phyloP scores from a whole-genome alignment of 2,329 filamentous ascomycete species.

The Dothistroma pini region DNA sequence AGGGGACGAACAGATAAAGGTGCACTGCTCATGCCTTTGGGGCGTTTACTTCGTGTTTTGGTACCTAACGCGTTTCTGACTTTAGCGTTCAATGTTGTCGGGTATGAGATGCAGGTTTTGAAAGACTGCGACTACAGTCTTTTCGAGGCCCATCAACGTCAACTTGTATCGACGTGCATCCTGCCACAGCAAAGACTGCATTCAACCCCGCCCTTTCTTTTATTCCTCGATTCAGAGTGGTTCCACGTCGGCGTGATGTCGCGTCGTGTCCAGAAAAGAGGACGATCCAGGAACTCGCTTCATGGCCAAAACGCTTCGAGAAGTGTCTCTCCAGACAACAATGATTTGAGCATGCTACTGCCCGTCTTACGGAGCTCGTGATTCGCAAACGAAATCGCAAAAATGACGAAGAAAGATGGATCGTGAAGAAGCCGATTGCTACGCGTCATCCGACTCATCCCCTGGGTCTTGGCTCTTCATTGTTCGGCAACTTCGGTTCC shows the following conservation, averaged over 20 bases:
- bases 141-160: background rate
- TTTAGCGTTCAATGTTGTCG: background rate
- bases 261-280: too few relatives aligned
- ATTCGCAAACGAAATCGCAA: background rate
- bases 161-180: too few relatives aligned
- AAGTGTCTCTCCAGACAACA: too few relatives aligned
- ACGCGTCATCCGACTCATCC: background rate
- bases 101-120: background rate
- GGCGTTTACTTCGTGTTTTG: background rate
- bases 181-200: too few relatives aligned
- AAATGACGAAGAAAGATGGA: background rate
- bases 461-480: background rate
- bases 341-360: too few relatives aligned
- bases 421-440: background rate
- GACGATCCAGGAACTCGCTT: too few relatives aligned
- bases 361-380: too few relatives aligned
- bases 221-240: too few relatives aligned
- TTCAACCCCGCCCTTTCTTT: too few relatives aligned
- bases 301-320: too few relatives aligned
- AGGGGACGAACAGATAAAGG: background rate
- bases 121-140: background rate
- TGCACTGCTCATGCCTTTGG: background rate
- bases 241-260: too few relatives aligned
- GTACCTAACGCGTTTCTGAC: background rate
- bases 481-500: constrained; percentile 2